Base-by-base conservation (phyloP, 2,329 filamentous ascomycete genomes). In the Fusarium brachygibbosum region DNA sequence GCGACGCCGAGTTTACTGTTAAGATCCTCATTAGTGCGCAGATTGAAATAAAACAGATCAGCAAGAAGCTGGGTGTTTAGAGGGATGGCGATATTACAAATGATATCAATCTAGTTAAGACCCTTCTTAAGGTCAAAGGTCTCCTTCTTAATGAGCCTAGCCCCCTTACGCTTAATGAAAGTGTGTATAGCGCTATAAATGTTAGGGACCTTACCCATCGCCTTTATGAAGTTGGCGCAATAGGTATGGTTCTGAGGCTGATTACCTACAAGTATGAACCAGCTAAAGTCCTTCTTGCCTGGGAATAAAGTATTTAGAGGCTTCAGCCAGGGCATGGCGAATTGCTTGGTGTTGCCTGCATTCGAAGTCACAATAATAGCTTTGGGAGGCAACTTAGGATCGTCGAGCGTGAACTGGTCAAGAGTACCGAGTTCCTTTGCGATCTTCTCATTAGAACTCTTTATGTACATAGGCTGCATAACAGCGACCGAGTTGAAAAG, bases 11-110 rank as follows among this genome's bases (percentile, higher is more conserved):
- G 78, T 1, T 72, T 75, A 10, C 88, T 88, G 12, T 79, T 78
- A 0, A 87, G 87, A 19, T 85, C 83, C 69, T 87, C 82, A 0
- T 82, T 77, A 0, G 84, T 85, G 68, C 87, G 86, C 31, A 90
- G 70, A 6, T 89, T 88, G 34, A 89, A 79, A 53, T 86, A 87
- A 75, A 89, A 88, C 14, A 87, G 78, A 40, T 88, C 84, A 0
- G 86, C 83, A 2, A 88, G 80, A 72, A 87, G 84, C 42, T 84
- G 79, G 4, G 87, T 83, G 6, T 87, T 88, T 2, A 86, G 79
- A 16, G 89, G 85, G 62, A 90, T 88, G n/a, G 86, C 86, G n/a
- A 90, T 83, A 51, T 89, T 86, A 14, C 81, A 79, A 53, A 83
- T 76, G 21, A 83, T 65, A 45, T 83, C 81, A 28, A 83, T 73